Evolutionary conservation across 148 eudicot species (phyloP), one percentile per base, ranked within the genome.

Genomic region (Chenopodium berlandieri): DNA sequence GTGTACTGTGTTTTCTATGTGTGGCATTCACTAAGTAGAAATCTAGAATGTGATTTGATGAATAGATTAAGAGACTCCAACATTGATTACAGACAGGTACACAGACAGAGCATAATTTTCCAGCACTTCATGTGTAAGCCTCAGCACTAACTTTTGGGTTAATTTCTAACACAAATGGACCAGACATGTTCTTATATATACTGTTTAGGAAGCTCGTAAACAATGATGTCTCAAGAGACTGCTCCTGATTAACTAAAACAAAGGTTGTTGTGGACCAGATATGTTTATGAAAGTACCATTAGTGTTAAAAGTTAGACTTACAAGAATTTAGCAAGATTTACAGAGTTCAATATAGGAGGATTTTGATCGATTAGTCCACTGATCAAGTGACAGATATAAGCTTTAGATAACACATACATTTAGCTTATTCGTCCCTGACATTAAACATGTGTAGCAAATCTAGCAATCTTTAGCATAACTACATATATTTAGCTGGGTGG

Each of bases 31-130:
- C 71, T 75, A 1, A 10, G 44, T 75, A 48, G n/a, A 23, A 27
- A 19, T n/a, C 50, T 71, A 40, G 9, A 72, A 20, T 27, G 50
- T 75, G 22, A 54, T 60, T 68, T 5, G 44, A 27, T 58, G 25
- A 60, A 76, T 3, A 2, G 12, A 9, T 56, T 76, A 76, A 19
- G 40, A 19, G 17, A 60, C 47, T 56, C 48, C 19, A 48, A 22
- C 47, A 34, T n/a, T 50, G 44, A 75, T 75, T 22, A 73, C 17
- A 46, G 75, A 73, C 17, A 46, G 75, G 56, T 73, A 76, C 48
- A 54, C 46, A 78, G 27, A 50, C 46, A 78, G 27, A 50, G 64
- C 81, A 65, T 37, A 20, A 76, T 32, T 16, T 0, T 10, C 23
- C n/a, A 37, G 9, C 20, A 6, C 2, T 17, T 77, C 31, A 47